Conservation (phyloP, 2,329 filamentous ascomycete genomes). For the Raffaelea albimanens region DNA sequence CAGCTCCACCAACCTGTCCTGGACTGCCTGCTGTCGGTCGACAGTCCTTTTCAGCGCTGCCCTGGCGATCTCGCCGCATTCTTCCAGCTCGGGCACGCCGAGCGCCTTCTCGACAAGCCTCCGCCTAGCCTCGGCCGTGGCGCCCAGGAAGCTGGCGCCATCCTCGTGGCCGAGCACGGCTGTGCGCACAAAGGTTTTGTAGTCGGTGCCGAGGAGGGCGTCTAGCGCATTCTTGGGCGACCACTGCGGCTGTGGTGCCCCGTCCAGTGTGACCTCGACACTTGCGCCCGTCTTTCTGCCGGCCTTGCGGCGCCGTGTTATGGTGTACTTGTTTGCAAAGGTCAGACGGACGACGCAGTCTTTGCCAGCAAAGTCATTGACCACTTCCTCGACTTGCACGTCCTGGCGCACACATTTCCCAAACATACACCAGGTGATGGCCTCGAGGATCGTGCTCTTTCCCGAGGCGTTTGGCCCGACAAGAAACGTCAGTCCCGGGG, state of each 20-base stretch:
- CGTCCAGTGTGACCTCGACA: conserved; percentile 19
- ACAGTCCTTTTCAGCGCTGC: not conserved
- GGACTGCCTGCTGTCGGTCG: too few relatives aligned
- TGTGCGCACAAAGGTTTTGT: conserved; percentile 20
- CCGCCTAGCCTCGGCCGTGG: conserved; percentile 17
- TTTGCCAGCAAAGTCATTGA: conserved; percentile 20
- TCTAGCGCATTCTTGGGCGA: conserved; percentile 18
- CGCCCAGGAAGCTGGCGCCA: conserved; percentile 20
- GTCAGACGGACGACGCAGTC: conserved; percentile 20
- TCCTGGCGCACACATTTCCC: conserved; percentile 19
- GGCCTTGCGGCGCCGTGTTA: conserved; percentile 19
- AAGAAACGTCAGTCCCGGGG: conserved; percentile 19
- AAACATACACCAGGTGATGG: conserved; percentile 25
- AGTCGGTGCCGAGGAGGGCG: conserved; percentile 21
- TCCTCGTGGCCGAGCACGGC: conserved; percentile 21
- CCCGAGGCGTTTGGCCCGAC: conserved; percentile 22
- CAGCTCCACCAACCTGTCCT: too few relatives aligned
- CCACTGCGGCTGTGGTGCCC: conserved; percentile 16
- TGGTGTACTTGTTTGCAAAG: conserved; percentile 22
- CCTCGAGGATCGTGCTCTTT: conserved; percentile 24
- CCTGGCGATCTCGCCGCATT: conserved; percentile 6
- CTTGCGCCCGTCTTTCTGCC: conserved; percentile 17
- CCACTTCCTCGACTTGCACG: conserved; percentile 17
- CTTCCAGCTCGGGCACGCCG: conserved; percentile 17
- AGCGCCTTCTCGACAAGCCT: conserved; percentile 21